A percentile compares a stretch with the other conserved stretches of the same genome.
Conservation (phyloP, 1,284 basidiomycete genomes). For the Cystobasidiaceae sp. region DNA sequence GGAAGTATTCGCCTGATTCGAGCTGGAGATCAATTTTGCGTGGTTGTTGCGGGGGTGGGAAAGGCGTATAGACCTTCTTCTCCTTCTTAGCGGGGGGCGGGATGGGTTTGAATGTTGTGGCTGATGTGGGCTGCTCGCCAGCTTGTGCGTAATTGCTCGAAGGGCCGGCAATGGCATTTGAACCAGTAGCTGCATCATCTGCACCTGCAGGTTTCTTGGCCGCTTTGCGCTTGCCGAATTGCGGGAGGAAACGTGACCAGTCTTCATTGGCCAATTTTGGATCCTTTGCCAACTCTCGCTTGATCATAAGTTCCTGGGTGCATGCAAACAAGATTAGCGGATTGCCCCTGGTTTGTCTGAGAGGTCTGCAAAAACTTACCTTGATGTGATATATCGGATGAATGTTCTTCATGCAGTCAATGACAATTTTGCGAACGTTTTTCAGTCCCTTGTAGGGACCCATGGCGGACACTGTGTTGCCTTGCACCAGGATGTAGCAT, state of each 20-base stretch:
- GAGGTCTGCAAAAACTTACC: slow-evolving; percentile 52
- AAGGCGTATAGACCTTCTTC: slow-evolving; percentile 98
- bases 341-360: background rate
- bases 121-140: background rate
- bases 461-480: slow-evolving; percentile 97
- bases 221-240: slow-evolving; percentile 89
- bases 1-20: slow-evolving; percentile 96
- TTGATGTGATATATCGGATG: slow-evolving; percentile 99
- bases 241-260: slow-evolving; percentile 96
- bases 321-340: background rate
- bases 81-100: slow-evolving; percentile 45
- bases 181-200: slow-evolving; percentile 44
- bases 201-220: slow-evolving; percentile 72
- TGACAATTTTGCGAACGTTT: slow-evolving; percentile 86
- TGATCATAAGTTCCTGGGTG: slow-evolving; percentile 90
- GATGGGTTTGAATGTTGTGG: slow-evolving; percentile 10
- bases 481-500: slow-evolving; percentile 97
- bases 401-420: slow-evolving; percentile 99
- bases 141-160: slow-evolving; percentile 12
- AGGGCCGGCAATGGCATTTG: slow-evolving; percentile 32
- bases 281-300: slow-evolving; percentile 94
- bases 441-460: slow-evolving; percentile 91
- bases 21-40: slow-evolving; percentile 94
- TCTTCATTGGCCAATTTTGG: slow-evolving; percentile 89
- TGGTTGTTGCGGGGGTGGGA: slow-evolving; percentile 89